Conservation (phyloP, 2,329 filamentous ascomycete genomes). For the Calonectria pseudoturangicola region DNA sequence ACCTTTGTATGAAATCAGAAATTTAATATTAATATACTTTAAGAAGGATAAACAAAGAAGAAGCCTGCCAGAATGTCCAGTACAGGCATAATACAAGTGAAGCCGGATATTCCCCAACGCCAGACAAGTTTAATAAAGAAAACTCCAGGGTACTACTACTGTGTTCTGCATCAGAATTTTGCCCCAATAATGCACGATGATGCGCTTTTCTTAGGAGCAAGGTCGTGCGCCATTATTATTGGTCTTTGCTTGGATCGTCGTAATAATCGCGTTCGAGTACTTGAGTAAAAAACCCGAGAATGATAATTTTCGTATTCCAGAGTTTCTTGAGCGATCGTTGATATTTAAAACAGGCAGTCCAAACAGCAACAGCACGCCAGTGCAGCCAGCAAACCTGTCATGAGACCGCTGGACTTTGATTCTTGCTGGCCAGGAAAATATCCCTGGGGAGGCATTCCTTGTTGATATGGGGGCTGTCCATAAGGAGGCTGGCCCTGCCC, state of each 20-base stretch:
- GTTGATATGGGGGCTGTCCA: constrained; percentile 58
- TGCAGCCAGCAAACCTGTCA: constrained; percentile 69
- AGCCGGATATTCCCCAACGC: constrained; percentile 47
- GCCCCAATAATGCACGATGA: constrained; percentile 40
- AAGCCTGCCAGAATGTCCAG: constrained; percentile 3
- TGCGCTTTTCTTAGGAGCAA: constrained; percentile 37
- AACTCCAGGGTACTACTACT: not conserved
- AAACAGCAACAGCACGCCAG: constrained; percentile 76
- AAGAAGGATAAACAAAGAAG: constrained; percentile 28
- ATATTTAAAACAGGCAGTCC: constrained; percentile 71
- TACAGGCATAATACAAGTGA: constrained; percentile 37
- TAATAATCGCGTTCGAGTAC: not conserved
- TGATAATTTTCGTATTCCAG: constrained; percentile 25
- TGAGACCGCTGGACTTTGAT: constrained; percentile 59
- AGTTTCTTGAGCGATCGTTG: not conserved
- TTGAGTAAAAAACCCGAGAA: not conserved
- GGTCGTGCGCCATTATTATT: constrained; percentile 14
- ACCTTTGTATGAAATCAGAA: not conserved
- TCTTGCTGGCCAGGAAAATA: constrained; percentile 49
- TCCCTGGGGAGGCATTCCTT: constrained; percentile 15
- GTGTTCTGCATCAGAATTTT: constrained; percentile 26
- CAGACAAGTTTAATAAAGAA: constrained; percentile 38
- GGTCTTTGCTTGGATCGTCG: constrained; percentile 14
- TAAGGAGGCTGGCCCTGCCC: constrained; percentile 56
- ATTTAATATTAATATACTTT: constrained; percentile 36